These are phyloP conservation scores for Zangia roseola DNA, from an alignment of 768 basidiomycete species.

Conservation along the genomic window DNA sequence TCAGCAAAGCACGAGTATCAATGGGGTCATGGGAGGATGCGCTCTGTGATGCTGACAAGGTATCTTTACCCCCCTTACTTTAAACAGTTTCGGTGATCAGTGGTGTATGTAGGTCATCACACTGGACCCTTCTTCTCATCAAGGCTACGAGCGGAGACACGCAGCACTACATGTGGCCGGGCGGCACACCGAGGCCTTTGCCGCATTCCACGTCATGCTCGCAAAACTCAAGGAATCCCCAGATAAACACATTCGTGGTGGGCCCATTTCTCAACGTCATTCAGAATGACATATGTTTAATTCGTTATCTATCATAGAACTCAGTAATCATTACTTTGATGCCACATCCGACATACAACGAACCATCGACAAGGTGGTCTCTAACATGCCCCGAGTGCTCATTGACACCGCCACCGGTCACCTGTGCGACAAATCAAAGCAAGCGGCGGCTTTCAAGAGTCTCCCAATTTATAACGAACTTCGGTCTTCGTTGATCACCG, in stretches of 20 bases:
- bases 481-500: slow-evolving; percentile 1
- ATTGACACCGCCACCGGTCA: slow-evolving; percentile 5
- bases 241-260: background rate
- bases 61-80: background rate
- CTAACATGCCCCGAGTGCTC: too few relatives aligned
- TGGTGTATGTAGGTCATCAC: background rate
- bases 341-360: background rate
- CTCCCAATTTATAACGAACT: too few relatives aligned
- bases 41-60: slow-evolving; percentile 3
- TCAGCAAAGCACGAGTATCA: background rate
- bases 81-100: too few relatives aligned
- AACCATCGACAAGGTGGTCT: background rate
- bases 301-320: background rate
- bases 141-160: too few relatives aligned
- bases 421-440: slow-evolving; percentile 6
- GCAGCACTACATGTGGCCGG: background rate
- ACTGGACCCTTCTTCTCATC: background rate
- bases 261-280: background rate
- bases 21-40: background rate
- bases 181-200: background rate
- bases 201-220: background rate
- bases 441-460: slow-evolving; percentile 9
- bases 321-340: slow-evolving; percentile 3
- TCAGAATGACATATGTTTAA: background rate
- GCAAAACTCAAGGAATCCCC: background rate